Evolutionary conservation across 371 early-diverging fungal species (phyloP), one percentile per base, ranked within the genome.

Genomic region (Homolaphlyctis polyrhiza): DNA sequence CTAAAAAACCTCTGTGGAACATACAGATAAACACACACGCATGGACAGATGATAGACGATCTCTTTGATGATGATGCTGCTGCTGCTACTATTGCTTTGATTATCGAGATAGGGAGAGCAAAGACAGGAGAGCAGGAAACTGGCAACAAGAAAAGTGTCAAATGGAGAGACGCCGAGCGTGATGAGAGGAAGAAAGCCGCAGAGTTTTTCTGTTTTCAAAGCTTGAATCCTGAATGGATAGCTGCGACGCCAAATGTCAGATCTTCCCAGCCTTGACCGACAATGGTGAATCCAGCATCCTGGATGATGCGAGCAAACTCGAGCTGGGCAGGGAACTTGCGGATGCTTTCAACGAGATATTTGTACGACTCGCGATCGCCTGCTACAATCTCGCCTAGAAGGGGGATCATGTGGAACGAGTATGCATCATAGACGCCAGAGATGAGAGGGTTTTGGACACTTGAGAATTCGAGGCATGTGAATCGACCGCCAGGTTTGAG

Each of bases 271-370:
- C 95, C 95, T 55, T 86, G 79, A 23, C 92, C 94, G 35, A 93
- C 85, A 2, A 90, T 85, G n/a, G 85, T 84, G 77, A 97, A 97
- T 23, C 97, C 97, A 27, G 91, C 89, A 36, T 91, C 86, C 59
- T 86, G 79, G 70, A 97, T 95, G 79, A 97, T 92, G 64, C 86
- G 72, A 2, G 91, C 91, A 83, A 97, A 97, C 66, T 85, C 83
- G 58, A 83, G 80, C 80, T 97, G 97, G n/a, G 85, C 70, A 30
- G 95, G 95, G 84, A 97, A 97, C 74, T 87, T 87, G 66, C 96
- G 88, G 66, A 97, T 97, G 63, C 91, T 90, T 71, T 97, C 98
- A n/a, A 97, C 97, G n/a, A 97, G 83, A 70, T 97, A 97, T 74
- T 95, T 91, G 72, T 97, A 97, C 30, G 95, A 94, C 34, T 87